phyloP scores from a whole-genome alignment of 805 yeast species.

The Metschnikowia peoriensis region DNA sequence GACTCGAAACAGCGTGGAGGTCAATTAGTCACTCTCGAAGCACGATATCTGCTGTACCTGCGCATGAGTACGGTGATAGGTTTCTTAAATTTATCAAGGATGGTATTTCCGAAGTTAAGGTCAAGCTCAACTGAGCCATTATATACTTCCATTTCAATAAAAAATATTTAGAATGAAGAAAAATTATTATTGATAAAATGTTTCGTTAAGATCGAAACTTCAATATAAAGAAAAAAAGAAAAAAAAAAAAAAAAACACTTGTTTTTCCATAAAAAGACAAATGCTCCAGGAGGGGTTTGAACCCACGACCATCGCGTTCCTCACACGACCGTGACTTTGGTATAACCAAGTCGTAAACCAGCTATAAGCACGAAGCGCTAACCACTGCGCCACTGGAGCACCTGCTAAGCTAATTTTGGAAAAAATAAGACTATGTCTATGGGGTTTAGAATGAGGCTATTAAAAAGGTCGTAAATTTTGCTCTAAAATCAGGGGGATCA shows the following conservation, averaged over 20 bases:
- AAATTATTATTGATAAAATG: too few species aligned
- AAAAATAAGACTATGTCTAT: too few species aligned
- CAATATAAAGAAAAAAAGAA: too few species aligned
- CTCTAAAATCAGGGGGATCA: too few species aligned
- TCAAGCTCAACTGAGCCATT: slow-evolving; percentile 5
- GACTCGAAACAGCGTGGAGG: slow-evolving; percentile 83
- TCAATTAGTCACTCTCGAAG: slow-evolving; percentile 64
- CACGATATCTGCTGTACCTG: slow-evolving; percentile 86
- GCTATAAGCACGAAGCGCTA: slow-evolving; percentile 55
- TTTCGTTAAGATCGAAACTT: too few species aligned
- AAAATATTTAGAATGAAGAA: not conserved
- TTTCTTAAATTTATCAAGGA: slow-evolving; percentile 65
- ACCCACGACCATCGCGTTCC: slow-evolving; percentile 58
- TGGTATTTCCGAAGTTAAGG: slow-evolving; percentile 21
- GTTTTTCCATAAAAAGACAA: slow-evolving; percentile 39
- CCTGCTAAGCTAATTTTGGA: slow-evolving; percentile 9
- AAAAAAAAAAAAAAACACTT: slow-evolving; percentile 15
- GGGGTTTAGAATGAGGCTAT: too few species aligned
- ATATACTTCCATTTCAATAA: too few species aligned
- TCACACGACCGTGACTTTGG: slow-evolving; percentile 53
- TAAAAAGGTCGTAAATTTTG: too few species aligned
- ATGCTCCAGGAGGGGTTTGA: slow-evolving; percentile 55
- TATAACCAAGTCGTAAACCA: slow-evolving; percentile 43
- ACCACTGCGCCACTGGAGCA: slow-evolving; percentile 54
- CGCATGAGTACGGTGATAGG: slow-evolving; percentile 84